Evolutionary conservation across 345 rosid species (phyloP).

Genomic region (Schrenkiella parvula): DNA sequence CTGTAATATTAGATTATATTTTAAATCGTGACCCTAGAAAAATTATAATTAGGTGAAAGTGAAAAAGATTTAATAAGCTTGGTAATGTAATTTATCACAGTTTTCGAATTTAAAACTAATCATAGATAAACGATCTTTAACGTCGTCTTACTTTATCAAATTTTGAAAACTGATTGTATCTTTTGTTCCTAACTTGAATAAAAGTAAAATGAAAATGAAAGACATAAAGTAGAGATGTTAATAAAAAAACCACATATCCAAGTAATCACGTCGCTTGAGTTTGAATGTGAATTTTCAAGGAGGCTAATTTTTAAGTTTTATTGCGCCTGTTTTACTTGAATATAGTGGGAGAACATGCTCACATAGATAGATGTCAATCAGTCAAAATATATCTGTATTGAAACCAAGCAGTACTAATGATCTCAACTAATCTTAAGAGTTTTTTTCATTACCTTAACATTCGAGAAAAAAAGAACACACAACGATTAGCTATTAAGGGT

Average conservation of each 20-base stretch:
- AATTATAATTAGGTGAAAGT: background rate
- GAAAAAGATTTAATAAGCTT: background rate
- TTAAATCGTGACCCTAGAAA: background rate
- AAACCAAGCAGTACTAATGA: background rate
- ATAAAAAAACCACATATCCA: background rate
- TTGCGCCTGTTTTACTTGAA: background rate
- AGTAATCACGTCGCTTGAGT: background rate
- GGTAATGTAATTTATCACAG: background rate
- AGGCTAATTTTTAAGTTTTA: background rate
- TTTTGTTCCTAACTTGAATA: background rate
- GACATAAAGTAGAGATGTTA: too few species aligned
- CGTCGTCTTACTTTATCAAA: background rate
- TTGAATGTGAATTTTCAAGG: background rate
- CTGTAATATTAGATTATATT: background rate
- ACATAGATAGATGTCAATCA: background rate
- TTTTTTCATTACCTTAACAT: background rate
- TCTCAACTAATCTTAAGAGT: background rate
- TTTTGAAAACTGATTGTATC: background rate
- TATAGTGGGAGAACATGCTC: background rate
- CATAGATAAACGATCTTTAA: background rate
- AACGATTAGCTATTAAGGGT: too few species aligned
- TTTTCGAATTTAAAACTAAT: background rate
- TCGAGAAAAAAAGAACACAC: too few species aligned
- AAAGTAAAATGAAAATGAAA: background rate
- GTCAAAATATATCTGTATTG: background rate